Evolutionary conservation across 192 early-diverging fungal genomes (phyloP).

Genomic region (Podochytrium sp.): DNA sequence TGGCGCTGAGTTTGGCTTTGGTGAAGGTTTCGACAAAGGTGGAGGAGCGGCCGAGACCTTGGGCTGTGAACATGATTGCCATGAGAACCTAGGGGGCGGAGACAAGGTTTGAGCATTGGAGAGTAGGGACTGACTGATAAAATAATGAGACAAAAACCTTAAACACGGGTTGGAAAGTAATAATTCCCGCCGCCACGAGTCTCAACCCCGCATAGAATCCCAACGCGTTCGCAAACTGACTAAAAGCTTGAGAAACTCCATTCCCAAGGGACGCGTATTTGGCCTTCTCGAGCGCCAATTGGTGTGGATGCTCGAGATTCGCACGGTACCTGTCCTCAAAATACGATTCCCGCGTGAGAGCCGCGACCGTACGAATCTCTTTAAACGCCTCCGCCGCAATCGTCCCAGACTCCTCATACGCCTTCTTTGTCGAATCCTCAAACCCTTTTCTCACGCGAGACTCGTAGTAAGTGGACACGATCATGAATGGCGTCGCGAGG

Average conservation of each 20-base stretch:
- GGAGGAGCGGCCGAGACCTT: slow-evolving; percentile 48
- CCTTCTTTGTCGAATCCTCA: slow-evolving; percentile 59
- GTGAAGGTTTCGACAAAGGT: slow-evolving; percentile 50
- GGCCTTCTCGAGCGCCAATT: slow-evolving; percentile 67
- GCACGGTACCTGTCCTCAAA: slow-evolving; percentile 70
- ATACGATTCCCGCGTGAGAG: slow-evolving; percentile 64
- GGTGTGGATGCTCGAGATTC: slow-evolving; percentile 70
- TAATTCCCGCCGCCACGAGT: slow-evolving; percentile 51
- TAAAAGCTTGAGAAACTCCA: slow-evolving; percentile 70
- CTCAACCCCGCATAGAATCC: slow-evolving; percentile 82
- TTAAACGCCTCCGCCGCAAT: slow-evolving; percentile 81
- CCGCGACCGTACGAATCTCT: slow-evolving; percentile 81
- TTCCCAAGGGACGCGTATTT: slow-evolving; percentile 67
- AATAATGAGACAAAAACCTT: too few relatives aligned
- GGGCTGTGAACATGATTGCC: slow-evolving; percentile 52
- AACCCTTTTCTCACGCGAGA: slow-evolving; percentile 59
- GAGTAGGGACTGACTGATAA: slow-evolving; percentile 44
- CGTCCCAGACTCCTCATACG: slow-evolving; percentile 68
- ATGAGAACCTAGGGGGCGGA: slow-evolving; percentile 57
- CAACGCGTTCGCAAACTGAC: slow-evolving; percentile 77
- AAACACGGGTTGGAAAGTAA: slow-evolving; percentile 41
- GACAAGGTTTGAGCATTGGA: slow-evolving; percentile 46
- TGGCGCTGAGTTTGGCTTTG: slow-evolving; percentile 51
- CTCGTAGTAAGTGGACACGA: slow-evolving; percentile 61
- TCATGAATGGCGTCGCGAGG: slow-evolving; percentile 45